Evolutionary conservation across 495 filamentous ascomycete species (phyloP).

Genomic region (Talaromyces stipitatus): DNA sequence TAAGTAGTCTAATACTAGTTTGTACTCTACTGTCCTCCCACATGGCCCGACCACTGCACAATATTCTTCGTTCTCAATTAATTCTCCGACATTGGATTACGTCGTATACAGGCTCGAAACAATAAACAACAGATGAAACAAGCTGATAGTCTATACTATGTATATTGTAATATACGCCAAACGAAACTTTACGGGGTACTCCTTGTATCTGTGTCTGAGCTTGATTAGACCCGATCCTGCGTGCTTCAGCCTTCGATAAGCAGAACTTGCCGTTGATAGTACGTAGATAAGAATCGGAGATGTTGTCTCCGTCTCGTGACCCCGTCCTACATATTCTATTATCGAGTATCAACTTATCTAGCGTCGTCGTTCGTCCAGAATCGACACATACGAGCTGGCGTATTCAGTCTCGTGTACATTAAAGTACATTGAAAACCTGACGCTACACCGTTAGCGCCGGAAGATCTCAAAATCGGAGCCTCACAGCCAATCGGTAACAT

Average conservation of each 20-base stretch:
- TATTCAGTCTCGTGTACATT: too few species aligned
- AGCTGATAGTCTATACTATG: too few species aligned
- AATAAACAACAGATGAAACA: background rate
- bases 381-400: background rate
- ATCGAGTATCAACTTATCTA: background rate
- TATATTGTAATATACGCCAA: too few species aligned
- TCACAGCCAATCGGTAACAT: background rate
- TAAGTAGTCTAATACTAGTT: background rate
- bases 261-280: background rate
- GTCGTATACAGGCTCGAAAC: background rate
- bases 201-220: background rate
- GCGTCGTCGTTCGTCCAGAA: background rate
- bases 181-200: too few species aligned
- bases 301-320: too few species aligned
- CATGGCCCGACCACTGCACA: background rate
- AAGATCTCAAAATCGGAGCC: background rate
- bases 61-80: background rate
- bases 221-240: background rate
- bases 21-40: background rate
- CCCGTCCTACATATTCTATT: background rate
- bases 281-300: too few species aligned
- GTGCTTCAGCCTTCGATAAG: background rate
- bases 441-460: slow-evolving; percentile 1
- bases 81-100: background rate
- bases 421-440: too few species aligned